phyloP scores from a whole-genome alignment of 129 eudicot genomes.

The Ambrosia artemisiifolia region DNA sequence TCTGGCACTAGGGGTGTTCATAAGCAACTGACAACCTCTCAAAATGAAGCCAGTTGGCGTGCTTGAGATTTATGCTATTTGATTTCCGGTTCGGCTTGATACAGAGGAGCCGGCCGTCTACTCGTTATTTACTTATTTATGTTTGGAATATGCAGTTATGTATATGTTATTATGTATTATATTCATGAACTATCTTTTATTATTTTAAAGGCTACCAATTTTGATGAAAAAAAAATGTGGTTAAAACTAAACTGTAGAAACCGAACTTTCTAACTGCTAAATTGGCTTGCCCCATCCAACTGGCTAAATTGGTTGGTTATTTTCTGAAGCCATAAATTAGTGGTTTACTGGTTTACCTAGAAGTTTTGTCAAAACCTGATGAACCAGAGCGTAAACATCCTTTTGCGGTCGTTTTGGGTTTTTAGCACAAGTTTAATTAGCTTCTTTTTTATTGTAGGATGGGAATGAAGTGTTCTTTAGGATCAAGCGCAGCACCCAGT shows the following conservation, averaged over 20 bases:
- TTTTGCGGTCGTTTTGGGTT: neutral
- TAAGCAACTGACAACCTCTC: no score
- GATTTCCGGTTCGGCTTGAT: no score
- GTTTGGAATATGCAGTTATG: neutral
- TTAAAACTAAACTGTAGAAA: neutral
- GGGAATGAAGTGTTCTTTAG: constrained; percentile 9
- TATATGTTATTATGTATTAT: neutral
- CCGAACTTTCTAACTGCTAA: neutral
- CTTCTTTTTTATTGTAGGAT: neutral
- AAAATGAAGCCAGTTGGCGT: no score
- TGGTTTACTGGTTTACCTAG: neutral
- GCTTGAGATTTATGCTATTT: no score
- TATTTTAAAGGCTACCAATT: neutral
- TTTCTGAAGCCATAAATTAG: neutral
- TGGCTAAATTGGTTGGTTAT: neutral
- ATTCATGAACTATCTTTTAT: neutral
- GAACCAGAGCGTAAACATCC: neutral
- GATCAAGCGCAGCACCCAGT: constrained; percentile 54
- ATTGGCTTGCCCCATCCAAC: neutral
- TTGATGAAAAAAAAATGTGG: neutral
- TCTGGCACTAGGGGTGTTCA: no score
- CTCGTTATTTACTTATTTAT: neutral
- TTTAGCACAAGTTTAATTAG: neutral
- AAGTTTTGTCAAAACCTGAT: neutral
- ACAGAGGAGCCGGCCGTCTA: no score